Percentiles rank a stretch among this genome's conserved stretches.
These are phyloP conservation scores for Aspergillus thermomutatus DNA, from an alignment of 2,329 filamentous ascomycete genomes.

Conservation along the genomic window DNA sequence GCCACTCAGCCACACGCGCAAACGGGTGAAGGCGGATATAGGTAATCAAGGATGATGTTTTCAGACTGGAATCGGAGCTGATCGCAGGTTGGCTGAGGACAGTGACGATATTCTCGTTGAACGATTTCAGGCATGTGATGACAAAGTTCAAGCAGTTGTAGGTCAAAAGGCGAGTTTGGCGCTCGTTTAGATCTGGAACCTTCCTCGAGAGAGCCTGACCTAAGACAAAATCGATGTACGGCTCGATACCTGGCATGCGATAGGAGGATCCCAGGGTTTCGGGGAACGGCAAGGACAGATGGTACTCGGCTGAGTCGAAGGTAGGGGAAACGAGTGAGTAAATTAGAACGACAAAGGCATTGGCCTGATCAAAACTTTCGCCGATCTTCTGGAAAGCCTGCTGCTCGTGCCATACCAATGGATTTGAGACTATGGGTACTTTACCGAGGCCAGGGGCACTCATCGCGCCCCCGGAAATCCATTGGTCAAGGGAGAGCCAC, in stretches of 20 bases:
- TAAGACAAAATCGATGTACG: slow-evolving; percentile 87
- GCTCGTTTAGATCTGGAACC: slow-evolving; percentile 62
- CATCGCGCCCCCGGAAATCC: slow-evolving; percentile 60
- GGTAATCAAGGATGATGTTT: slow-evolving; percentile 67
- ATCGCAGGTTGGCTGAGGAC: slow-evolving; percentile 77
- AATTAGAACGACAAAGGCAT: slow-evolving; percentile 77
- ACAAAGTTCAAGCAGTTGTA: slow-evolving; percentile 83
- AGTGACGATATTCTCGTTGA: slow-evolving; percentile 90
- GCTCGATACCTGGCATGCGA: slow-evolving; percentile 81
- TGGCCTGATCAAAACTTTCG: slow-evolving; percentile 77
- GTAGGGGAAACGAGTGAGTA: slow-evolving; percentile 65
- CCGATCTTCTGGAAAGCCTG: slow-evolving; percentile 71
- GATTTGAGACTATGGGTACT: slow-evolving; percentile 40
- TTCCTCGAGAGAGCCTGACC: slow-evolving; percentile 71
- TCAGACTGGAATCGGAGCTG: slow-evolving; percentile 70
- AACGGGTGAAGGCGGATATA: slow-evolving; percentile 92
- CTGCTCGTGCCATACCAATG: slow-evolving; percentile 47
- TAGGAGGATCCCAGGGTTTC: slow-evolving; percentile 76
- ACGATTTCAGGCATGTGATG: slow-evolving; percentile 71
- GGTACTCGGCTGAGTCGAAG: slow-evolving; percentile 48
- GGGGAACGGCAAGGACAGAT: slow-evolving; percentile 79
- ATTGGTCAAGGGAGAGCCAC: slow-evolving; percentile 78
- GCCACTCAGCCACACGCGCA: slow-evolving; percentile 92
- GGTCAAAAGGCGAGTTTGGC: slow-evolving; percentile 70
- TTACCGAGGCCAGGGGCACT: slow-evolving; percentile 46